These are phyloP conservation scores for Cystobasidium sp. DNA, from an alignment of 1,284 basidiomycete species.

Conservation along the genomic window DNA sequence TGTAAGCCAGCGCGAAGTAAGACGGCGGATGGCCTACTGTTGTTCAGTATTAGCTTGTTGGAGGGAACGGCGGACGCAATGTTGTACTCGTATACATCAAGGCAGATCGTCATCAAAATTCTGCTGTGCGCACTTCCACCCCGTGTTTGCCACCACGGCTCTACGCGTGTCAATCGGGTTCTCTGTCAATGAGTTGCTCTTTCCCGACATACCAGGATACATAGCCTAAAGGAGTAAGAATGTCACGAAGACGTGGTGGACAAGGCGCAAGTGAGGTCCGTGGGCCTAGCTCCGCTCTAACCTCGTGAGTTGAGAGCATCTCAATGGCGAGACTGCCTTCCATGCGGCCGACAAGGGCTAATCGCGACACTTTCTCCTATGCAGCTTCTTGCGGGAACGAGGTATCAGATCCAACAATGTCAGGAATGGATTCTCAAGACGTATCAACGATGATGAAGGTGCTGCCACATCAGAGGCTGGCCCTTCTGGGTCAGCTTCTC, in stretches of 20 bases:
- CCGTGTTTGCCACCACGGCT: not conserved
- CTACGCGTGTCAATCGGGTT: not conserved
- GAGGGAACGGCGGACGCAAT: too few species aligned
- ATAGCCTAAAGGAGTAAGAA: not conserved
- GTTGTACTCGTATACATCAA: too few species aligned
- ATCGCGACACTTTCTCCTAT: not conserved
- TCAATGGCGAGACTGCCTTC: not conserved
- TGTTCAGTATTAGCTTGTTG: too few species aligned
- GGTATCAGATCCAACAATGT: constrained; percentile 37
- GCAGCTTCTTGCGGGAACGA: constrained; percentile 33
- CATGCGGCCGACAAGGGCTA: not conserved
- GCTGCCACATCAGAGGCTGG: constrained; percentile 12
- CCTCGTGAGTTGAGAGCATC: constrained; percentile 5
- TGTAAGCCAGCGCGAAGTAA: too few species aligned
- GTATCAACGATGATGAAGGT: constrained; percentile 28
- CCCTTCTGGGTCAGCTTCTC: constrained; percentile 22
- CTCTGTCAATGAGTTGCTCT: not conserved
- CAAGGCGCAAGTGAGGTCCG: constrained; percentile 22
- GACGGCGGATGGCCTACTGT: too few species aligned
- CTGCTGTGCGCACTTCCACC: not conserved
- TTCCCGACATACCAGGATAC: too few species aligned
- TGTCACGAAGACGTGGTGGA: constrained; percentile 38
- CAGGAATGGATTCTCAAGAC: constrained; percentile 36
- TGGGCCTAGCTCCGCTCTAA: constrained; percentile 38
- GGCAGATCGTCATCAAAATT: not conserved